Evolutionary conservation across 2,329 filamentous ascomycete species (phyloP), one percentile per base, ranked within the genome.

Genomic region (Alternaria arborescens): DNA sequence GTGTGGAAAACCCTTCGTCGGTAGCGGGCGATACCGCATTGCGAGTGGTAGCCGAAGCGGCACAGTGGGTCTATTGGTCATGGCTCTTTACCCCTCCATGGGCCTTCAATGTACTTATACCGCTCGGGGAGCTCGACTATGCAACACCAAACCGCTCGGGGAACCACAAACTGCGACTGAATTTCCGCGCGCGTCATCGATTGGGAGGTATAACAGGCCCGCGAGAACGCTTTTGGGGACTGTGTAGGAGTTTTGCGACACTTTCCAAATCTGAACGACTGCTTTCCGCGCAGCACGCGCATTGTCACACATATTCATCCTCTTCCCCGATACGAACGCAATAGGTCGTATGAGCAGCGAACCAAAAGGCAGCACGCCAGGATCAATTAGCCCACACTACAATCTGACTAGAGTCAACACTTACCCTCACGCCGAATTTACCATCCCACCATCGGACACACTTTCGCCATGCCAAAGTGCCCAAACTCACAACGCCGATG

Each of bases 321-420:
- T 22, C 34, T 43, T 40, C 14, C 16, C 26, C 22, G 10, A 51
- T 12, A 59, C 26, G 34, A 18, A 57, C 24, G 53, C 63, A 57
- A 42, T 28, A 16, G 54, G 55, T 66, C 72, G 70, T 66, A 77
- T 77, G 75, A 73, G 57, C 68, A 61, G 70, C 68, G 65, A 72
- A 68, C 53, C 52, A 68, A 81, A 81, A 73, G 79, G 79, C 79
- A 81, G 79, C 79, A 81, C 66, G 79, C 79, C 79, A 81, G 79
- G 79, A 80, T 75, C 64, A 73, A 61, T 73, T 56, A 40, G 5
- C 58, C 61, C 74, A 64, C 62, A 61, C 20, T 52, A 66, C 20
- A 63, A 67, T 18, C 67, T 74, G 48, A 48, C 67, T 20, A 67
- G 66, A 60, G 67, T 72, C 32, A 73, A 73, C 36, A 76, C 71